phyloP scores from a whole-genome alignment of 495 filamentous ascomycete genomes.

The Xylaria castorea region DNA sequence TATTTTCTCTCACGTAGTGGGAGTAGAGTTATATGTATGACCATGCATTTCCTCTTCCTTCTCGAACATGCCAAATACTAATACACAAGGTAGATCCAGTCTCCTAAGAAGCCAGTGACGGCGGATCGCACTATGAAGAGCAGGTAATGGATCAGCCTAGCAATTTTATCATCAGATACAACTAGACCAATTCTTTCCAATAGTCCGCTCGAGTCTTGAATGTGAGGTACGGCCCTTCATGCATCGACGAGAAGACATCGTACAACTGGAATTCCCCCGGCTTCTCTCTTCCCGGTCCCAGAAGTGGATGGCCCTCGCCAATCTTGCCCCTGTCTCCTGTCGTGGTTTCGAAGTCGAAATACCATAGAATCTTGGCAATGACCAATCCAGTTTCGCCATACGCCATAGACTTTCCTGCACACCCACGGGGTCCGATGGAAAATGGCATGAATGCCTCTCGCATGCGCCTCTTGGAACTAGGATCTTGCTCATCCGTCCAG shows the following conservation, averaged over 20 bases:
- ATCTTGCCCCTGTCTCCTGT: neutral
- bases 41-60: neutral
- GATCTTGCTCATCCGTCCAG: constrained; percentile 4
- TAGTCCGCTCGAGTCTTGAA: constrained; percentile 13
- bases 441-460: constrained; percentile 13
- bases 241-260: constrained; percentile 11
- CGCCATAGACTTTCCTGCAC: constrained; percentile 16
- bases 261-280: constrained; percentile 1
- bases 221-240: constrained; percentile 20
- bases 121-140: neutral
- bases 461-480: neutral
- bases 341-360: neutral
- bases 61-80: neutral
- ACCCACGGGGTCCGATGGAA: neutral
- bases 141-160: neutral
- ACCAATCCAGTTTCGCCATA: neutral
- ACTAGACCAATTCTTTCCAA: neutral
- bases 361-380: constrained; percentile 10
- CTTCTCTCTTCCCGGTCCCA: neutral
- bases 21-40: constrained; percentile 16
- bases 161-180: neutral
- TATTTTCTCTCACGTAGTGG: neutral
- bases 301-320: neutral
- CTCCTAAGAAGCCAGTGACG: neutral
- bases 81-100: neutral